Evolutionary conservation across 345 rosid species (phyloP), one percentile per base, ranked within the genome.

Genomic region (Salix suchowensis): DNA sequence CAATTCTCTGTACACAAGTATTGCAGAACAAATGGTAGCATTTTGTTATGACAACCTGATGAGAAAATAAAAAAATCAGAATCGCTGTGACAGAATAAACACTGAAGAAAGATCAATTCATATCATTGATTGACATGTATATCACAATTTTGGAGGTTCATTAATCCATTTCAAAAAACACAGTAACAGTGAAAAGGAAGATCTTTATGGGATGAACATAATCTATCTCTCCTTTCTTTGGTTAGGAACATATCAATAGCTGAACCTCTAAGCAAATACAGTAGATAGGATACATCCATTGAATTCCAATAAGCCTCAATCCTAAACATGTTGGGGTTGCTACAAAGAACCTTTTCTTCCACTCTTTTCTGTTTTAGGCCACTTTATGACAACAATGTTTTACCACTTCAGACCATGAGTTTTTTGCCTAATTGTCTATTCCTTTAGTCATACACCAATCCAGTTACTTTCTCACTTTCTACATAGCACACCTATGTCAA

Each of bases 11-110:
- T 42, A 96, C 87, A 79, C 98, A 96, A 64, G 88, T 84, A 68
- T 85, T 90, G 91, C 98, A 96, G 88, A 94, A 94, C 82, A 96
- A 83, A 75, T 94, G 99, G 84, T 84, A 96, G 88, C 99, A 96
- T 75, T 91, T 96, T 70, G 97, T 96, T 82, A 96, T 94, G 81
- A 94, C 99, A 65, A 92, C 97, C 99, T 96, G 86, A 70, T 48
- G 10, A 28, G 30, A 74, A 74, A 66, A 64, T 30, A 37, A 21
- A 68, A 48, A 40, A 21, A 61, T 72, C 30, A 61, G 65, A 37
- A 58, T 13, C 54, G 9, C 32, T 67, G 65, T 37, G 37, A 42
- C 12, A 58, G 36, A 44, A 40, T 5, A 54, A 36, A 75, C 67
- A 55, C 2, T 32, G 10, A 36, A 10, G 21, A 19, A 71, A 65